Evolutionary conservation across 106 monocot genomes (phyloP).

Genomic region (Dendrobium officinale): DNA sequence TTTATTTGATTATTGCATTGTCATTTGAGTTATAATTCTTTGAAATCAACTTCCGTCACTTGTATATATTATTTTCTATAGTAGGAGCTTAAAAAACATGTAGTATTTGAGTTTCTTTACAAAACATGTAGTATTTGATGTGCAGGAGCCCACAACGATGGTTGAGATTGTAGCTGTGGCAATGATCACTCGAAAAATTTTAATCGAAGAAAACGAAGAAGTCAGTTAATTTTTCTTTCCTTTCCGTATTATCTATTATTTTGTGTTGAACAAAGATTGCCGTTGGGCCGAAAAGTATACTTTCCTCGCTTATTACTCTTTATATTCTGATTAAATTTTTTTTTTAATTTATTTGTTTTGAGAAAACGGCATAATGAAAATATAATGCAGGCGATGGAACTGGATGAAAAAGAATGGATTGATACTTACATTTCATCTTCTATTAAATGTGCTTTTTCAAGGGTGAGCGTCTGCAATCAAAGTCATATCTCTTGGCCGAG

Average conservation of each 20-base stretch:
- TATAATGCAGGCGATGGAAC: conserved; percentile 20
- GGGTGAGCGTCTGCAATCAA: conserved; percentile 34
- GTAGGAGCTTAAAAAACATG: neutral
- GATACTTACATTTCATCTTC: conserved; percentile 80
- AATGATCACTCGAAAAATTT: conserved; percentile 57
- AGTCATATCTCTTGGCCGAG: neutral
- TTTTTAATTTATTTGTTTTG: neutral
- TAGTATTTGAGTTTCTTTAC: neutral
- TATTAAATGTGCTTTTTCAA: conserved; percentile 73
- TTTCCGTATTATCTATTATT: neutral
- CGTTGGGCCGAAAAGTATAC: neutral
- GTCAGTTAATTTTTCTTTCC: conserved; percentile 20
- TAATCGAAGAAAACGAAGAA: conserved; percentile 81
- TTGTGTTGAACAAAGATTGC: neutral
- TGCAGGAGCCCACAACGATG: conserved; percentile 62
- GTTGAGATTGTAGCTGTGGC: conserved; percentile 59
- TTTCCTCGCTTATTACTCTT: neutral
- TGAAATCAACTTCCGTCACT: neutral
- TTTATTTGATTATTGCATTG: neutral
- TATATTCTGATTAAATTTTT: neutral
- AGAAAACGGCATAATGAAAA: neutral
- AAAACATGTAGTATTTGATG: neutral
- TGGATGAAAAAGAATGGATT: conserved; percentile 61
- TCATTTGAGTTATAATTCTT: neutral
- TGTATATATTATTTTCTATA: neutral